A percentile compares a stretch with the other conserved stretches of the same genome.
These are phyloP conservation scores for Lodderomyces theae DNA, from an alignment of 1,139 yeast species.

Conservation along the genomic window DNA sequence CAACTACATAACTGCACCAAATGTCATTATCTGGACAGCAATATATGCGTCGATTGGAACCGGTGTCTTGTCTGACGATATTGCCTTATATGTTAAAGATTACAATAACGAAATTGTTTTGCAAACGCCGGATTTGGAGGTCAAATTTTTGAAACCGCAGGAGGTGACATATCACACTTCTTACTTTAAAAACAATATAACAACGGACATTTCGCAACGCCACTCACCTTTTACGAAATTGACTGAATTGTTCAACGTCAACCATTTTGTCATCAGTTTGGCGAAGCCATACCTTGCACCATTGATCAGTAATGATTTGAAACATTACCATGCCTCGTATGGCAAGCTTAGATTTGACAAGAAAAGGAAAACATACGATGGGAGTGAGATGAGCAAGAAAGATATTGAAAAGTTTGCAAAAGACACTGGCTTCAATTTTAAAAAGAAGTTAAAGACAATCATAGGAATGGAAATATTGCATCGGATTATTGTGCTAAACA, in stretches of 20 bases:
- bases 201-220: constrained; percentile 15
- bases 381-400: constrained; percentile 10
- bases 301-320: constrained; percentile 74
- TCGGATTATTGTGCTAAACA: constrained; percentile 74
- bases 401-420: constrained; percentile 27
- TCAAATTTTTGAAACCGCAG: constrained; percentile 43
- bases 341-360: constrained; percentile 31
- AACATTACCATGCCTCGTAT: constrained; percentile 47
- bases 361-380: constrained; percentile 9
- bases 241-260: constrained; percentile 90
- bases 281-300: constrained; percentile 96
- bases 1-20: constrained; percentile 92
- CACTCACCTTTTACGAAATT: constrained; percentile 79
- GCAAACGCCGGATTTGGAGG: constrained; percentile 30
- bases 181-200: constrained; percentile 27
- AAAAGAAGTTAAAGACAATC: constrained; percentile 36
- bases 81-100: constrained; percentile 69
- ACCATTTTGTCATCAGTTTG: constrained; percentile 82
- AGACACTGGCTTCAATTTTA: constrained; percentile 31
- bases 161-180: constrained; percentile 46
- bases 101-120: constrained; percentile 56
- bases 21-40: constrained; percentile 88
- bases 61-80: constrained; percentile 58
- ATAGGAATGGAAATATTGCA: constrained; percentile 72
- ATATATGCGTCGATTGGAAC: constrained; percentile 72